Evolutionary conservation across 2,329 filamentous ascomycete genomes (phyloP), one percentile per base, ranked within the genome.

Genomic region (Teratosphaeria epicoccoides): DNA sequence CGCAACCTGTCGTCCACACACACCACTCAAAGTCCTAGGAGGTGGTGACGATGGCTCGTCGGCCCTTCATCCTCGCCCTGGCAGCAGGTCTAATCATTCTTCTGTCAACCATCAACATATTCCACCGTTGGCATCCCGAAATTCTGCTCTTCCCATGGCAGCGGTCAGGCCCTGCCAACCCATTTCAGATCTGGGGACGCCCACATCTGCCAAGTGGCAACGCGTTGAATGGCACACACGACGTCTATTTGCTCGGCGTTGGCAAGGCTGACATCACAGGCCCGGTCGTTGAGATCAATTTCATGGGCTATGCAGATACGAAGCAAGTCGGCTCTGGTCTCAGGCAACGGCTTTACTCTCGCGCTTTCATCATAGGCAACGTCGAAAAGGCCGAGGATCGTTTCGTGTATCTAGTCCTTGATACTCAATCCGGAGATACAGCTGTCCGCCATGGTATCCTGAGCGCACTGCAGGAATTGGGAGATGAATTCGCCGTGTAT

Each of bases 251-350:
- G 6, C 68, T 87, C 20, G 84, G 84, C 22, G 81, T 84, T 22
- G 84, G 83, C 24, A 87, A 84, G 66, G 83, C 80, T 10, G 84
- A 87, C 66, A 84, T 87, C 59, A 87, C 84, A 47, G 84, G 84
- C 6, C 88, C 89, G 0, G 88, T 94, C 11, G 89, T 94, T 22
- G 88, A 96, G 68, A 80, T 96, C 64, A 89, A 88, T 62, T 79
- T 96, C 66, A 93, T 91, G 77, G 90, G 90, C 55, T 96, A 96
- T 73, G 91, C 91, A 26, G 86, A 90, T 67, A 74, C 84, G n/a
- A 79, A 80, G 43, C 91, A 97, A 71, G 72, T 85, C 25, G 91
- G 91, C 45, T 83, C 83, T 2, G 91, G 91, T 22, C 74, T 97
- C 48, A 83, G 90, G 47, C 91, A 97, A 71, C 81, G 91, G 47